Evolutionary conservation across 177 flowering plant species (phyloP).

Genomic region (Vitis hybrid): DNA sequence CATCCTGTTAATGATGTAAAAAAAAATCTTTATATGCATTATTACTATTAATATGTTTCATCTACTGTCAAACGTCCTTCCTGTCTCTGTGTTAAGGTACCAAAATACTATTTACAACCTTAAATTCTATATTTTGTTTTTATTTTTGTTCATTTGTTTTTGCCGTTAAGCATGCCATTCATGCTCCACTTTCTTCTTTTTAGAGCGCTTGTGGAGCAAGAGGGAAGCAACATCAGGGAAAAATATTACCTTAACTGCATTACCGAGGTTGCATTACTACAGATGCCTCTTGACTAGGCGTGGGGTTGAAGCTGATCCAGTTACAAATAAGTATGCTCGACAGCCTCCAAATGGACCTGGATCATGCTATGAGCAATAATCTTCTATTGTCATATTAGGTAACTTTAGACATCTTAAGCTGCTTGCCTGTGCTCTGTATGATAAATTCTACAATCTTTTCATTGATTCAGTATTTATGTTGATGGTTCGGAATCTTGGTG

Average conservation of each 20-base stretch:
- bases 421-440: background rate
- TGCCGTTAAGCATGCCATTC: background rate
- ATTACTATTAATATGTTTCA: background rate
- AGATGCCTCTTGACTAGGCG: slow-evolving; percentile 80
- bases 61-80: background rate
- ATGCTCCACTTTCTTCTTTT: background rate
- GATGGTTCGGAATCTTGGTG: background rate
- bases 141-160: background rate
- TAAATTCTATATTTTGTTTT: background rate
- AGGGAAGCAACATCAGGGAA: slow-evolving; percentile 38
- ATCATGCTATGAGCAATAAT: slow-evolving; percentile 77
- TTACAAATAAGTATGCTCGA: slow-evolving; percentile 60
- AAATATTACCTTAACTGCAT: slow-evolving; percentile 32
- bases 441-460: background rate
- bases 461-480: background rate
- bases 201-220: slow-evolving; percentile 87
- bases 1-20: too few species aligned
- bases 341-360: slow-evolving; percentile 68
- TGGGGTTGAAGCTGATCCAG: slow-evolving; percentile 86
- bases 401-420: background rate
- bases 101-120: background rate
- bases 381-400: background rate
- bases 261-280: slow-evolving; percentile 73
- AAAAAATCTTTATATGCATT: too few species aligned
- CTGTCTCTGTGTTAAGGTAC: background rate